Base-by-base conservation (phyloP, 2,329 filamentous ascomycete genomes). In the Nemania sp. region DNA sequence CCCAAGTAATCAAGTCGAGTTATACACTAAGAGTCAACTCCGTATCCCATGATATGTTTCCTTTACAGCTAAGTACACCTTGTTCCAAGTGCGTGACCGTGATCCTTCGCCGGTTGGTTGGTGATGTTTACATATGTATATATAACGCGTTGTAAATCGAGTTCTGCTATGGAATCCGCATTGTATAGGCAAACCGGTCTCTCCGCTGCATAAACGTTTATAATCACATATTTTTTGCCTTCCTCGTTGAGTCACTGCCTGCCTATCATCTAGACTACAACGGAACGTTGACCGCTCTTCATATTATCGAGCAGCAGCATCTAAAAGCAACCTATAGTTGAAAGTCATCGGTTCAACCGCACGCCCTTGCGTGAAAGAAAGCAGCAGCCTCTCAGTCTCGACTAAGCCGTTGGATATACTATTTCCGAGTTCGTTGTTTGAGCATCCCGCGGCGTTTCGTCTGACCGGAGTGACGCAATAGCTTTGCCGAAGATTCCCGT, bases 21-120 rank as follows among this genome's bases (percentile, higher is more conserved):
- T n/a, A n/a, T n/a, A n/a, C n/a, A n/a, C n/a, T n/a, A n/a, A n/a
- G 17, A 42, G 44, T 23, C 17, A 40, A 42, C 39, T 48, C 30
- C 31, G 42, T n/a, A 51, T 50, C 37, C 49, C 40, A 57, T n/a
- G n/a, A 52, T 48, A 47, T 49, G 52, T 17, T 40, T 46, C 20
- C 34, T 20, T 39, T 22, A 39, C 19, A n/a, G 36, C 36, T 20
- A n/a, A 12, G 36, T 23, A 14, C 19, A 12, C n/a, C 19, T 14
- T 5, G 15, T 17, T 36, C 11, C 36, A 11, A 39, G 36, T 39
- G 19, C 19, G 9, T 26, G 15, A 43, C 34, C n/a, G 19, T 12
- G 46, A 50, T 54, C 45, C 37, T 44, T 44, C 41, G 19, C 12
- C 19, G 19, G 26, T 36, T 26, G 19, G 20, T n/a, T 7, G 19